Evolutionary conservation across 2,329 filamentous ascomycete genomes (phyloP).

Genomic region (Pleoardoris graminearum): DNA sequence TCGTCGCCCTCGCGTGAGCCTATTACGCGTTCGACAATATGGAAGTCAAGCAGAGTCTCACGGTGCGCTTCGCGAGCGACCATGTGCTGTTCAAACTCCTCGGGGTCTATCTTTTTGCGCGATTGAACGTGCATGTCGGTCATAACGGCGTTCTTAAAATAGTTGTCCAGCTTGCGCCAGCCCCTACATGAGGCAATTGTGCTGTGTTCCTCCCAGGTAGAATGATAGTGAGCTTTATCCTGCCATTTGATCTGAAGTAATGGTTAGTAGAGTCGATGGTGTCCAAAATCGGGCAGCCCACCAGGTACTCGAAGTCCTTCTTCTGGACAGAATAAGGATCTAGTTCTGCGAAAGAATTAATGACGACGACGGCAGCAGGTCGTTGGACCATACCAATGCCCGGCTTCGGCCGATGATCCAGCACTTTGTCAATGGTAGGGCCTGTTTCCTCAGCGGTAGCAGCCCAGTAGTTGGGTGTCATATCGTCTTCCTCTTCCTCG

Average conservation of each 20-base stretch:
- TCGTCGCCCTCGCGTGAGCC: conserved; percentile 76
- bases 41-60: conserved; percentile 86
- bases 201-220: conserved; percentile 87
- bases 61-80: conserved; percentile 91
- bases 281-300: conserved; percentile 32
- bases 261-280: conserved; percentile 17
- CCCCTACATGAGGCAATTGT: conserved; percentile 77
- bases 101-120: conserved; percentile 64
- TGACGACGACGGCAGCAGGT: not conserved
- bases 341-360: conserved; percentile 35
- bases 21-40: conserved; percentile 90
- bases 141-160: conserved; percentile 80
- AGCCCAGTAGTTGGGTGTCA: conserved; percentile 71
- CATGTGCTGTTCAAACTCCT: conserved; percentile 91
- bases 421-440: conserved; percentile 86
- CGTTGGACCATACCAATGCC: conserved; percentile 50
- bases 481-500: conserved; percentile 62
- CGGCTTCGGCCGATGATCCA: conserved; percentile 81
- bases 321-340: conserved; percentile 50
- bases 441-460: conserved; percentile 73
- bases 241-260: conserved; percentile 85
- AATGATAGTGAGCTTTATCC: conserved; percentile 90
- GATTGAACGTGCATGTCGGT: conserved; percentile 71
- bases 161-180: conserved; percentile 90
- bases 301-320: conserved; percentile 82